Evolutionary conservation across 2,329 filamentous ascomycete genomes (phyloP).

Genomic region (Furcasterigmium furcatum): DNA sequence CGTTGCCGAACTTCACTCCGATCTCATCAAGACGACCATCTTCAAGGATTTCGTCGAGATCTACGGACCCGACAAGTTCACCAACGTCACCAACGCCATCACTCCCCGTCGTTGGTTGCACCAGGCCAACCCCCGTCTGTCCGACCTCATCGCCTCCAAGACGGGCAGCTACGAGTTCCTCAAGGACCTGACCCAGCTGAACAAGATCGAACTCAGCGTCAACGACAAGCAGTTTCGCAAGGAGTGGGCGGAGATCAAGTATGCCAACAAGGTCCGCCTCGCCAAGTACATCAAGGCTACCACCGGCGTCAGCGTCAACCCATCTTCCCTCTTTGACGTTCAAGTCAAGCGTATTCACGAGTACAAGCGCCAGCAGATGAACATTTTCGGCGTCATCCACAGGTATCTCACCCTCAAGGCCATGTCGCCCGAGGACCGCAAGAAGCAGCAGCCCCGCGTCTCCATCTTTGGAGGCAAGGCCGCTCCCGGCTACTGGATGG

Average conservation of each 20-base stretch:
- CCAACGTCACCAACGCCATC: constrained; percentile 97
- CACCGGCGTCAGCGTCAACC: constrained; percentile 80
- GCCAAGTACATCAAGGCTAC: constrained; percentile 87
- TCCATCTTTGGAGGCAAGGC: constrained; percentile 98
- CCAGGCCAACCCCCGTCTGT: constrained; percentile 91
- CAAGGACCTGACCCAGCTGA: constrained; percentile 83
- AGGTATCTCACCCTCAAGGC: constrained; percentile 87
- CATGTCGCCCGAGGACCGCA: constrained; percentile 77
- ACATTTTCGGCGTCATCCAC: constrained; percentile 97
- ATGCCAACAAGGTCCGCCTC: constrained; percentile 88
- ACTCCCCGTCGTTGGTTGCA: constrained; percentile 95
- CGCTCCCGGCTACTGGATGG: constrained; percentile 99
- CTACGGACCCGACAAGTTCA: constrained; percentile 96
- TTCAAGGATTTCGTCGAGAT: constrained; percentile 98
- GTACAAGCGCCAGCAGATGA: constrained; percentile 98
- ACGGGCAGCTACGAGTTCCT: constrained; percentile 79
- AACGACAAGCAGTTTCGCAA: constrained; percentile 89
- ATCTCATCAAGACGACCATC: constrained; percentile 97
- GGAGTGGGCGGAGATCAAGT: constrained; percentile 96
- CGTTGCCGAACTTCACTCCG: constrained; percentile 94
- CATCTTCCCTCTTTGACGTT: constrained; percentile 86
- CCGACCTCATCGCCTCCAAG: constrained; percentile 88
- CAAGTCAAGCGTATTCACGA: constrained; percentile 99
- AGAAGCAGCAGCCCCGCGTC: constrained; percentile 83
- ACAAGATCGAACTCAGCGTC: constrained; percentile 78